These are phyloP conservation scores for Choricystis sp. DNA, from an alignment of 139 green algal species.

Conservation along the genomic window DNA sequence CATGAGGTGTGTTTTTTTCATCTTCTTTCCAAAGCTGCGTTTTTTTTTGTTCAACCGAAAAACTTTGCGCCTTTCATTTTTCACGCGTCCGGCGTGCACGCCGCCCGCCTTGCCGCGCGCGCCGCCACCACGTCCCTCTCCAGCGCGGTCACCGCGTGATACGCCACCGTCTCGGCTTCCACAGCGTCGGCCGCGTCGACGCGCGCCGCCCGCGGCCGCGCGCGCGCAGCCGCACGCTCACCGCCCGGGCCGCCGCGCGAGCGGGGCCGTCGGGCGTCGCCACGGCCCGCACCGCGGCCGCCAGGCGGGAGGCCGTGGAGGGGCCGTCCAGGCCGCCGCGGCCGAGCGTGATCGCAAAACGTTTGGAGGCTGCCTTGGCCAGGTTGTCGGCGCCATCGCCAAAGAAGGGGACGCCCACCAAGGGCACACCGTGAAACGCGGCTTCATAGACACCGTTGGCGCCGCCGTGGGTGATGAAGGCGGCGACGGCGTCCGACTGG, in stretches of 20 bases:
- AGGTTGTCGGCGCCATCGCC: constrained; percentile 2
- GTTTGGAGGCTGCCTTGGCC: not conserved
- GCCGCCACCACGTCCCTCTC: too few relatives aligned
- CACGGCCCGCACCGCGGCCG: not conserved
- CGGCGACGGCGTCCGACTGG: not conserved
- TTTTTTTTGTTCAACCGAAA: too few relatives aligned
- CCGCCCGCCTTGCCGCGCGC: too few relatives aligned
- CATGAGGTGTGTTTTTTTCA: not conserved
- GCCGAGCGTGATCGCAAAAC: not conserved
- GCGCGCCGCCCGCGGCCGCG: too few relatives aligned
- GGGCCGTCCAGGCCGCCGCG: too few relatives aligned
- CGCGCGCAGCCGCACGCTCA: too few relatives aligned
- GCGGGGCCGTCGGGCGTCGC: too few relatives aligned
- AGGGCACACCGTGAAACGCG: constrained; percentile 1
- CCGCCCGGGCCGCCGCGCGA: too few relatives aligned
- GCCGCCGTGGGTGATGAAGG: constrained; percentile 7
- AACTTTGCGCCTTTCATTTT: too few relatives aligned
- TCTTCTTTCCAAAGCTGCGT: too few relatives aligned
- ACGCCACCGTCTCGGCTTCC: not conserved
- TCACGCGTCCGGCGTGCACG: too few relatives aligned
- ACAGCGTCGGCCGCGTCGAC: not conserved
- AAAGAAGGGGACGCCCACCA: constrained; percentile 1
- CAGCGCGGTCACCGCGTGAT: too few relatives aligned
- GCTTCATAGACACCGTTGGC: constrained; percentile 1
- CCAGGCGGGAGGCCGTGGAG: not conserved